Percentiles rank a stretch among this genome's conserved stretches.
Conservation (phyloP, 768 basidiomycete species). For the Rhodotorula sphaerocarpa region DNA sequence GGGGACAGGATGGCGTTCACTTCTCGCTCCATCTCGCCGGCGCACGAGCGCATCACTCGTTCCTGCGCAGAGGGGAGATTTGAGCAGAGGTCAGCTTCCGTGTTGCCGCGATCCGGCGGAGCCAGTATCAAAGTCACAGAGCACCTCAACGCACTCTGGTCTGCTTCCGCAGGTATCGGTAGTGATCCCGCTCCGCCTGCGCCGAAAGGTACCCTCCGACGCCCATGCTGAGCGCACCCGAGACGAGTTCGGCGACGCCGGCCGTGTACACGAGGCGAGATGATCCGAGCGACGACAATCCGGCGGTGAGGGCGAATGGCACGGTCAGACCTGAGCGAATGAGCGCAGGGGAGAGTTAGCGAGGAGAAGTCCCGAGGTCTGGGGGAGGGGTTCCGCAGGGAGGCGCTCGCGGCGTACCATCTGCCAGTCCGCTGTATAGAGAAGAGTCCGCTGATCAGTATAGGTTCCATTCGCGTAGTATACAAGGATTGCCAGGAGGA, state of each 20-base stretch:
- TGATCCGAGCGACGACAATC: constrained; percentile 77
- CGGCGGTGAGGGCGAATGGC: constrained; percentile 82
- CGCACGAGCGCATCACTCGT: constrained; percentile 79
- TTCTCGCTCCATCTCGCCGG: constrained; percentile 93
- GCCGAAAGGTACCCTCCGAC: constrained; percentile 96
- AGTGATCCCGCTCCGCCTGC: constrained; percentile 92
- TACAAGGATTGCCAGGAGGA: constrained; percentile 3
- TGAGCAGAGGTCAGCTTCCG: background rate
- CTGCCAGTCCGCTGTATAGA: constrained; percentile 14
- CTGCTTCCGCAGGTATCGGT: constrained; percentile 61
- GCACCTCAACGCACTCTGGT: constrained; percentile 46
- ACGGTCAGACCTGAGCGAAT: constrained; percentile 51
- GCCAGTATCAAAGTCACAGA: background rate
- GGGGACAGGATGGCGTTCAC: constrained; percentile 79
- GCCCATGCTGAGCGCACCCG: constrained; percentile 96
- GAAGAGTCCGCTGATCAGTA: background rate
- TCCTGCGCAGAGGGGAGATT: constrained; percentile 44
- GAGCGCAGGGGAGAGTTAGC: background rate
- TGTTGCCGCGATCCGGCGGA: too few relatives aligned
- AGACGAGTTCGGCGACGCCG: constrained; percentile 89
- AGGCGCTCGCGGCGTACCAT: constrained; percentile 5
- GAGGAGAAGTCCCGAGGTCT: too few relatives aligned
- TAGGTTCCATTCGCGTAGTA: too few relatives aligned
- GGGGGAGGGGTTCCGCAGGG: background rate
- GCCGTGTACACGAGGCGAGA: constrained; percentile 87